Evolutionary conservation across 805 yeast species (phyloP).

Genomic region (Wickerhamiella allomyrinae): DNA sequence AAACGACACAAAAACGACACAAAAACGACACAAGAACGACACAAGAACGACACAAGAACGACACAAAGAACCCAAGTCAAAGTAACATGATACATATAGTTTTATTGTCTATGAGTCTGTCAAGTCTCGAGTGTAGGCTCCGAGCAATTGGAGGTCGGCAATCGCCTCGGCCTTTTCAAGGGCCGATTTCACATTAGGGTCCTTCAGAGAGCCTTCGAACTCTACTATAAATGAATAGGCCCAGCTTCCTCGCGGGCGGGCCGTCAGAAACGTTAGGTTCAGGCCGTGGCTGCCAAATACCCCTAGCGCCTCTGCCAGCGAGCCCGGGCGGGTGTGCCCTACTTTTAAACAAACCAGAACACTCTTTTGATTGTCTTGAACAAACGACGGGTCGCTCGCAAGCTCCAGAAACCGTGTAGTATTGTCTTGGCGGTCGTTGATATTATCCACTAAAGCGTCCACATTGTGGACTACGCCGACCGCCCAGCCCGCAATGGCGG

Average conservation of each 20-base stretch:
- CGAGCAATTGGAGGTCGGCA: not conserved
- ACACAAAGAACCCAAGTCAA: too few relatives aligned
- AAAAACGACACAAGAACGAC: too few relatives aligned
- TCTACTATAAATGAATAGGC: constrained; percentile 74
- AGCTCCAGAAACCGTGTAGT: constrained; percentile 76
- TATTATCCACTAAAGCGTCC: constrained; percentile 37
- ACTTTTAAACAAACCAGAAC: constrained; percentile 54
- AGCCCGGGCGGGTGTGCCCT: constrained; percentile 49
- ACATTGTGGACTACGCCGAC: constrained; percentile 50
- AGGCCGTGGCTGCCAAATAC: constrained; percentile 41
- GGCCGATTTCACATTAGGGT: constrained; percentile 18
- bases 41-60: too few relatives aligned
- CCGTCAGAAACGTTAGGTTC: constrained; percentile 56
- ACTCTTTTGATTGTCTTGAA: constrained; percentile 6
- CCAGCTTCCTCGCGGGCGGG: constrained; percentile 72
- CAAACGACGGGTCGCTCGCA: not conserved
- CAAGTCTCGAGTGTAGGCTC: not conserved
- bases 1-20: too few relatives aligned
- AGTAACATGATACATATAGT: too few relatives aligned
- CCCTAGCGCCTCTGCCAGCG: constrained; percentile 50
- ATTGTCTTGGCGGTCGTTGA: constrained; percentile 63
- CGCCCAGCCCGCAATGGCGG: constrained; percentile 60
- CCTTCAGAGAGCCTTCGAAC: constrained; percentile 30
- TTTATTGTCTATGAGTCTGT: too few relatives aligned
- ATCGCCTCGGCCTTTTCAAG: constrained; percentile 22